phyloP scores from a whole-genome alignment of 1,284 basidiomycete species.

The Apiotrichum gamsii region DNA sequence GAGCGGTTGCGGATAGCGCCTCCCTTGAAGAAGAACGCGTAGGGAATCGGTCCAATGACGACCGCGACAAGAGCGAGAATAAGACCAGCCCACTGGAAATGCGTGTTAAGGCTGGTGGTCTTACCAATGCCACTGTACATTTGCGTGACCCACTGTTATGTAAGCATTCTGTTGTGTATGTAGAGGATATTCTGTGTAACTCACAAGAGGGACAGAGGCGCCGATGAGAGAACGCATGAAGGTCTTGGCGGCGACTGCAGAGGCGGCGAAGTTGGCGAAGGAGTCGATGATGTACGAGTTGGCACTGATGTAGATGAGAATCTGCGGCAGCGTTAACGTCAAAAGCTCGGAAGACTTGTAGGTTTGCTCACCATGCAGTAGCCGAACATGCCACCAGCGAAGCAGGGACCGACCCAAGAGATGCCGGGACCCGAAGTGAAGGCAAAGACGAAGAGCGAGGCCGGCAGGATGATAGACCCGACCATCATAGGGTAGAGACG shows the following conservation, averaged over 20 bases:
- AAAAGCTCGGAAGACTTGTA: too few species aligned
- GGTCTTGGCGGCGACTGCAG: conserved; percentile 51
- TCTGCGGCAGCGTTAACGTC: not conserved
- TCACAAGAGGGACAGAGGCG: conserved; percentile 36
- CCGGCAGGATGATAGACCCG: conserved; percentile 37
- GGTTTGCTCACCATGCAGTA: conserved; percentile 27
- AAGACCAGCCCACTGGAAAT: conserved; percentile 35
- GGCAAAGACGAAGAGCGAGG: conserved; percentile 48
- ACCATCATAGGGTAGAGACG: conserved; percentile 37
- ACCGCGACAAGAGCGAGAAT: conserved; percentile 33
- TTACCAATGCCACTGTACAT: not conserved
- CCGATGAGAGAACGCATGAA: conserved; percentile 49
- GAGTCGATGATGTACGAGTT: conserved; percentile 42
- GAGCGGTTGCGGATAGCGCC: conserved; percentile 22
- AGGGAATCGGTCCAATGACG: conserved; percentile 33
- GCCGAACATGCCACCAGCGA: conserved; percentile 32
- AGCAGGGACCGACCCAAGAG: conserved; percentile 35
- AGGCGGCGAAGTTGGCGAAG: conserved; percentile 36
- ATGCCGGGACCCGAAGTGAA: conserved; percentile 34
- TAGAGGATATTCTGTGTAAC: conserved; percentile 21
- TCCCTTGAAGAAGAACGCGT: conserved; percentile 41
- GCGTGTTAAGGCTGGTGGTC: conserved; percentile 21
- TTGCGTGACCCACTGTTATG: not conserved
- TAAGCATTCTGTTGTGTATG: too few species aligned
- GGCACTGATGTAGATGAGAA: conserved; percentile 42